These are phyloP conservation scores for Reutealis trisperma DNA, from an alignment of 345 rosid species.

Conservation along the genomic window DNA sequence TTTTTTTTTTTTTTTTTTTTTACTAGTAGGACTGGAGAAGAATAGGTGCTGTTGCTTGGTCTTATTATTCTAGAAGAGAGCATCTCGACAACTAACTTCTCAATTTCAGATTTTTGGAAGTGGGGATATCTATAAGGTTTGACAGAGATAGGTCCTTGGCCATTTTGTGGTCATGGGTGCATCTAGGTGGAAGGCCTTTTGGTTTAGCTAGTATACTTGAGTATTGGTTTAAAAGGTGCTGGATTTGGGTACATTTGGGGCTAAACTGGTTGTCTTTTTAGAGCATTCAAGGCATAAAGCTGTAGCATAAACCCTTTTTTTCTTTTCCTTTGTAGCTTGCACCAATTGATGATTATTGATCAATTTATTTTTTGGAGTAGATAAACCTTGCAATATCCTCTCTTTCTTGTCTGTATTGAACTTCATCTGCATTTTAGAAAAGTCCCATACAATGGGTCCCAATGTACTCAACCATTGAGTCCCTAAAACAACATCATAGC, in stretches of 20 bases:
- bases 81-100: not conserved
- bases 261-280: not conserved
- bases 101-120: not conserved
- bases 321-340: not conserved
- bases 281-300: not conserved
- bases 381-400: no score
- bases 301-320: not conserved
- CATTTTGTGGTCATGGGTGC: not conserved
- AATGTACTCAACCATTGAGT: no score
- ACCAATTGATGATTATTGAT: no score
- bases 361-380: no score
- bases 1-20: not conserved
- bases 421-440: no score
- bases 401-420: no score
- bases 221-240: not conserved
- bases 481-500: no score
- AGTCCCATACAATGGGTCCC: no score
- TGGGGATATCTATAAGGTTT: not conserved
- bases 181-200: not conserved
- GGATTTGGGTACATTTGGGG: not conserved
- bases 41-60: not conserved
- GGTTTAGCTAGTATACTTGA: no score
- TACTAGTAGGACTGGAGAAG: not conserved
- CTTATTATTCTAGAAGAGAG: not conserved
- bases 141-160: not conserved